phyloP scores from a whole-genome alignment of 805 yeast genomes.

The Ogataea chonburiensis region DNA sequence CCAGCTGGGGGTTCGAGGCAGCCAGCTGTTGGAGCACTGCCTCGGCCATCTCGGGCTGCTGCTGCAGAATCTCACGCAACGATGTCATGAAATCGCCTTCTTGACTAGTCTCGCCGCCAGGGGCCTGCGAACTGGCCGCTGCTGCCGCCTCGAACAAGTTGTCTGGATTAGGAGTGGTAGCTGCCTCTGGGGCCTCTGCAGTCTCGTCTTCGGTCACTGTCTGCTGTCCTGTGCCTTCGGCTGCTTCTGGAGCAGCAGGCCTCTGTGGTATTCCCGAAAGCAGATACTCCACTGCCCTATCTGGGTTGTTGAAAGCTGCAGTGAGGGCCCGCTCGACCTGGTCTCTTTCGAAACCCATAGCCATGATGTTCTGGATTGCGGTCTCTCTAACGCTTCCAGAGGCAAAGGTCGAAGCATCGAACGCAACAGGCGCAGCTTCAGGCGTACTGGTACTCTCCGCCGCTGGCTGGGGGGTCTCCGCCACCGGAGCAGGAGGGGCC shows the following conservation, averaged over 20 bases:
- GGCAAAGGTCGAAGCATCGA: constrained; percentile 59
- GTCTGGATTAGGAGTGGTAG: constrained; percentile 39
- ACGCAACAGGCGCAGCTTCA: constrained; percentile 26
- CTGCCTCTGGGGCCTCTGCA: constrained; percentile 19
- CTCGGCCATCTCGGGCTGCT: constrained; percentile 86
- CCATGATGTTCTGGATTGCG: constrained; percentile 80
- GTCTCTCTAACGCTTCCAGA: constrained; percentile 76
- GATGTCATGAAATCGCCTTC: constrained; percentile 46
- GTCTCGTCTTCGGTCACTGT: constrained; percentile 25
- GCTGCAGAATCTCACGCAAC: constrained; percentile 74
- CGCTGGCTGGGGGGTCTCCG: constrained; percentile 27
- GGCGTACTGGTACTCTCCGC: constrained; percentile 24
- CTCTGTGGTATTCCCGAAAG: constrained; percentile 84
- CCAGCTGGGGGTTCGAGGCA: constrained; percentile 79
- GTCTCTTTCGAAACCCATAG: constrained; percentile 90
- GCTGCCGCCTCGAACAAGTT: constrained; percentile 54
- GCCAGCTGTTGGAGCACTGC: constrained; percentile 81
- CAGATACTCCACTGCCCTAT: constrained; percentile 94
- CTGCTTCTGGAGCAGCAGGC: constrained; percentile 11
- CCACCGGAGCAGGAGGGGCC: constrained; percentile 22
- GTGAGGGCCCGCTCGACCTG: constrained; percentile 89
- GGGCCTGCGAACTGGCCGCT: constrained; percentile 31
- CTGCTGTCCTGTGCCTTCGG: constrained; percentile 20
- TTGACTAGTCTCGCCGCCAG: constrained; percentile 31
- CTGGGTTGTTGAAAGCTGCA: constrained; percentile 96